Conservation (phyloP, 768 basidiomycete species). For the Termitomyces sp. region DNA sequence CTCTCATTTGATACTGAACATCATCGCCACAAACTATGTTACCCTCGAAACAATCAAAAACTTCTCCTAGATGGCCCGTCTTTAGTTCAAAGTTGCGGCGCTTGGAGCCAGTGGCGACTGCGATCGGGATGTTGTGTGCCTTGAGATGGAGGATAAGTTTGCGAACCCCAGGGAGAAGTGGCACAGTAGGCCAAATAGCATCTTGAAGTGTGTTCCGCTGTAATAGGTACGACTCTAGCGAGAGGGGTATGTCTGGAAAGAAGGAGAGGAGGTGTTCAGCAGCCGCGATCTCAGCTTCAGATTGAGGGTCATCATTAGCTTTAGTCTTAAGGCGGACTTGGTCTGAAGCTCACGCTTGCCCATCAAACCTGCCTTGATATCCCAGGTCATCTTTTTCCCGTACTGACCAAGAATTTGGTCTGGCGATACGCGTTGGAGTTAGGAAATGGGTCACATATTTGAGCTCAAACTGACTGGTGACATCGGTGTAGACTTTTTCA, state of each 20-base stretch:
- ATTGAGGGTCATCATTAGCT: neutral
- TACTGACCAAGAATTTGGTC: conserved; percentile 71
- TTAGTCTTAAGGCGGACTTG: no score
- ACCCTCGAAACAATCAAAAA: conserved; percentile 60
- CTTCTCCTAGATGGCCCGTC: conserved; percentile 52
- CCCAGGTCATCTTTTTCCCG: conserved; percentile 82
- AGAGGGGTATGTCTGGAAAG: conserved; percentile 71
- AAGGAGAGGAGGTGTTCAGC: conserved; percentile 68
- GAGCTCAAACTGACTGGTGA: conserved; percentile 58
- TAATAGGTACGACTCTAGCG: conserved; percentile 53
- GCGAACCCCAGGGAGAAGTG: conserved; percentile 68
- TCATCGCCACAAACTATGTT: conserved; percentile 76
- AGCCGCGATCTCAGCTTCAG: conserved; percentile 59
- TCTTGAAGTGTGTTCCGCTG: conserved; percentile 60
- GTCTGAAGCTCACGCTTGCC: conserved; percentile 57
- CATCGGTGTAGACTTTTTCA: conserved; percentile 71
- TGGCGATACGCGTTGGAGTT: conserved; percentile 19
- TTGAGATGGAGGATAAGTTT: conserved; percentile 72
- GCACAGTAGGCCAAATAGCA: conserved; percentile 61
- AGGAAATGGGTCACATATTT: neutral
- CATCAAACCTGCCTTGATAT: conserved; percentile 87
- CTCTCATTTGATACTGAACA: conserved; percentile 41
- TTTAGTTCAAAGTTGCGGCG: conserved; percentile 67
- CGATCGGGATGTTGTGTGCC: conserved; percentile 67
- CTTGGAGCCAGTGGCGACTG: conserved; percentile 74